Base-by-base conservation (phyloP, 2,329 filamentous ascomycete species). In the Fusarium robinianum region DNA sequence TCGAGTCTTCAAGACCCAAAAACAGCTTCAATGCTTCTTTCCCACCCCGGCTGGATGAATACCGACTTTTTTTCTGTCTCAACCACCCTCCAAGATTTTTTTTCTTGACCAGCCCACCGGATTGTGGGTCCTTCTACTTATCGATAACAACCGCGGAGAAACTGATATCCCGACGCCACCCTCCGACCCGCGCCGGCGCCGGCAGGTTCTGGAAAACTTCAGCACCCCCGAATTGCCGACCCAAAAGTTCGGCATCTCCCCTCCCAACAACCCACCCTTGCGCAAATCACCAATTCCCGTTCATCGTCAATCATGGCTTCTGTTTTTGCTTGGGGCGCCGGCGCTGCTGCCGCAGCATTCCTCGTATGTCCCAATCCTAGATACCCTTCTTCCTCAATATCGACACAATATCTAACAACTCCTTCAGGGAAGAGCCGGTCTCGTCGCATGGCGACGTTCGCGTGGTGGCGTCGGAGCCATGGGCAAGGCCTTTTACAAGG, bases 401-500 rank as follows among this genome's bases (percentile, higher is more conserved):
- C 19, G 10, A 35, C 12, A 3, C 8, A 23, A 21, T 34, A 31
- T 30, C 42, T 57, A 55, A 60, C 25, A 14, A 2, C 15, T 42
- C 39, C 45, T 38, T 26, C 63, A 96, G 90, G 92, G 94, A 57
- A 89, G 94, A 65, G 92, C 94, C 49, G 92, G 91, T 62, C 80
- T 95, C 25, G 87, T 97, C 63, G 94, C 94, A 59, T 81, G 91
- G 69, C 84, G 91, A 53, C 83, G 89, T 63, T 95, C 87, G 48
- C 81, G 87, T 51, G 87, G 88, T 52, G 85, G 85, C 53, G 77
- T 88, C 33, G 87, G 87, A 56, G 85, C 87, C 23, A 75, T 96
- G 60, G 94, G 94, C 61, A 90, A 91, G 70, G 84, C 90, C 27
- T 99, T 90, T 67, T 97, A 96, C 79, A 99, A 97, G 72, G 94